phyloP scores from a whole-genome alignment of 2,329 filamentous ascomycete genomes.

The Paraphoma chrysanthemicola region DNA sequence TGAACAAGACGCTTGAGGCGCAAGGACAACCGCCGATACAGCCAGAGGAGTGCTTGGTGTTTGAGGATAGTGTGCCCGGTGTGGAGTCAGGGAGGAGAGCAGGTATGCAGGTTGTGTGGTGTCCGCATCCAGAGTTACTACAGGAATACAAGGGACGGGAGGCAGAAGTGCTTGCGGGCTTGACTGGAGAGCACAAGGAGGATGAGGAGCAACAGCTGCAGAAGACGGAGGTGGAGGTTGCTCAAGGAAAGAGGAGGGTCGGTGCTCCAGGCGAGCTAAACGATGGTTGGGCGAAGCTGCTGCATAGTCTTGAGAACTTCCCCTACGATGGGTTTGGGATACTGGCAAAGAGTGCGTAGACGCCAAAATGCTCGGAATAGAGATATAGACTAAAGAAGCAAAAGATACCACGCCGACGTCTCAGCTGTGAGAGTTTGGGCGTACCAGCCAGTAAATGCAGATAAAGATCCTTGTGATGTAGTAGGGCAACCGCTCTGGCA shows the following conservation, averaged over 20 bases:
- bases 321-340: constrained; percentile 68
- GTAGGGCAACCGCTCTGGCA: no score
- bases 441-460: neutral
- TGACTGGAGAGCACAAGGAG: constrained; percentile 73
- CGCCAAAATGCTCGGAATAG: neutral
- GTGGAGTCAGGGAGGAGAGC: constrained; percentile 90
- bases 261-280: constrained; percentile 62
- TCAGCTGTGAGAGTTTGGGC: neutral
- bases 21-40: constrained; percentile 67
- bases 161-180: constrained; percentile 81
- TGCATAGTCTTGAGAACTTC: constrained; percentile 64
- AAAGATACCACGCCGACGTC: neutral
- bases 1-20: constrained; percentile 76
- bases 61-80: constrained; percentile 93
- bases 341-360: neutral
- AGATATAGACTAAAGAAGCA: neutral
- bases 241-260: constrained; percentile 47
- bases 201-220: constrained; percentile 52
- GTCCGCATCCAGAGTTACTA: constrained; percentile 80
- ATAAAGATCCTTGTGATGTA: no score
- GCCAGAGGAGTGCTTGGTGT: constrained; percentile 91
- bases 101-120: constrained; percentile 95
- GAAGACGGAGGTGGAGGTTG: constrained; percentile 46
- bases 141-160: constrained; percentile 79
- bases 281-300: constrained; percentile 66